A percentile compares a stretch with the other conserved stretches of the same genome.
Conservation (phyloP, 805 yeast species). For the Clavispora vitiphila region DNA sequence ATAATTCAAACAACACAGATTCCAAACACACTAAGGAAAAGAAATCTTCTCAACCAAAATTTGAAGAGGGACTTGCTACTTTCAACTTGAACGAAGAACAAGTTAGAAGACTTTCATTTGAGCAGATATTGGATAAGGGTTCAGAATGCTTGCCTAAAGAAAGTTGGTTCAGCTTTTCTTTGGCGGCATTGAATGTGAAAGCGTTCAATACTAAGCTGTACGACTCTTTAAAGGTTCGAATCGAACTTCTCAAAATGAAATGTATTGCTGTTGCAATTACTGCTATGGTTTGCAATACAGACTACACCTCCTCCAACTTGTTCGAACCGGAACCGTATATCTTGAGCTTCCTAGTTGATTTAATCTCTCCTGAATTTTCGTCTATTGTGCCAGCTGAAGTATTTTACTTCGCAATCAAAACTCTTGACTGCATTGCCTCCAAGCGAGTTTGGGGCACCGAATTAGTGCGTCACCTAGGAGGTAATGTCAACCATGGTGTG, state of each 20-base stretch:
- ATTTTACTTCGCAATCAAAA: conserved; percentile 55
- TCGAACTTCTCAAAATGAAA: conserved; percentile 56
- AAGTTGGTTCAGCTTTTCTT: conserved; percentile 58
- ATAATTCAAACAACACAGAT: conserved; percentile 13
- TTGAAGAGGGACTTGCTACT: conserved; percentile 45
- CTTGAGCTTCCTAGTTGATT: conserved; percentile 62
- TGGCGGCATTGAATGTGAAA: conserved; percentile 62
- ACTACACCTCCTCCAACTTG: conserved; percentile 57
- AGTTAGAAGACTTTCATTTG: conserved; percentile 48
- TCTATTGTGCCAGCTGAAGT: conserved; percentile 45
- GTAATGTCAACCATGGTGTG: conserved; percentile 81
- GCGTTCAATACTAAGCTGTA: conserved; percentile 57
- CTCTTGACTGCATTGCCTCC: conserved; percentile 64
- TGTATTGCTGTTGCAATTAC: conserved; percentile 63
- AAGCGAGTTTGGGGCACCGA: conserved; percentile 72
- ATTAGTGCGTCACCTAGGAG: conserved; percentile 71
- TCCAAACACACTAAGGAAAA: conserved; percentile 12
- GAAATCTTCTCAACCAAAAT: conserved; percentile 8
- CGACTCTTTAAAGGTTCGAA: conserved; percentile 52
- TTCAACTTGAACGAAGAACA: conserved; percentile 52
- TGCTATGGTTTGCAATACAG: conserved; percentile 51
- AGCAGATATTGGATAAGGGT: conserved; percentile 63
- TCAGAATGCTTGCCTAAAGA: conserved; percentile 53
- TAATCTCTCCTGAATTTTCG: conserved; percentile 62
- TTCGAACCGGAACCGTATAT: conserved; percentile 69